phyloP scores from a whole-genome alignment of 768 basidiomycete species.

The Kondoa subrosea region DNA sequence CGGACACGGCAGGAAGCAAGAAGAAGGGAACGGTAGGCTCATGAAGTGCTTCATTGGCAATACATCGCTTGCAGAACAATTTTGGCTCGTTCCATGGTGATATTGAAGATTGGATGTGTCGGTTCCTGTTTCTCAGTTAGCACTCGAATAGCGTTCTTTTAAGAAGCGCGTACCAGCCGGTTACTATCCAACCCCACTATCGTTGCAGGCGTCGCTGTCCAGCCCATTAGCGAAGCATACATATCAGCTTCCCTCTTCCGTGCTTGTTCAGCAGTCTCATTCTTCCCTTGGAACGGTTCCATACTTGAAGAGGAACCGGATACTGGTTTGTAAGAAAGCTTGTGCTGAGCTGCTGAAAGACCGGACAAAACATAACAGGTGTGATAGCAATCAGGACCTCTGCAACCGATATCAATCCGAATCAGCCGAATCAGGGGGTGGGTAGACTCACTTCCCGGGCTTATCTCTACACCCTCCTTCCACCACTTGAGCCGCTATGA shows the following conservation, averaged over 20 bases:
- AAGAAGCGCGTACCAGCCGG: neutral
- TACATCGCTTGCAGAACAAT: neutral
- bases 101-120: conserved; percentile 24
- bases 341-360: conserved; percentile 73
- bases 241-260: neutral
- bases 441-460: conserved; percentile 59
- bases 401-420: conserved; percentile 29
- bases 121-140: neutral
- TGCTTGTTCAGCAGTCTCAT: neutral
- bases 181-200: neutral
- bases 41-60: neutral
- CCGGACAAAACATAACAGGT: conserved; percentile 85
- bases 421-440: neutral
- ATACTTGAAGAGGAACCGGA: neutral
- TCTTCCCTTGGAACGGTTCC: neutral
- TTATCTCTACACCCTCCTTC: conserved; percentile 84
- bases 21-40: neutral
- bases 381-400: conserved; percentile 84
- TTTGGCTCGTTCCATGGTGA: conserved; percentile 2
- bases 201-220: neutral
- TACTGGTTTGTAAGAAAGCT: conserved; percentile 37
- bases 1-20: neutral
- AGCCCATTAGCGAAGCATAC: neutral
- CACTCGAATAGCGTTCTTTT: neutral
- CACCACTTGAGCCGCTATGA: conserved; percentile 68